phyloP scores from a whole-genome alignment of 1,139 yeast genomes.

The Yamadazyma buinensis region DNA sequence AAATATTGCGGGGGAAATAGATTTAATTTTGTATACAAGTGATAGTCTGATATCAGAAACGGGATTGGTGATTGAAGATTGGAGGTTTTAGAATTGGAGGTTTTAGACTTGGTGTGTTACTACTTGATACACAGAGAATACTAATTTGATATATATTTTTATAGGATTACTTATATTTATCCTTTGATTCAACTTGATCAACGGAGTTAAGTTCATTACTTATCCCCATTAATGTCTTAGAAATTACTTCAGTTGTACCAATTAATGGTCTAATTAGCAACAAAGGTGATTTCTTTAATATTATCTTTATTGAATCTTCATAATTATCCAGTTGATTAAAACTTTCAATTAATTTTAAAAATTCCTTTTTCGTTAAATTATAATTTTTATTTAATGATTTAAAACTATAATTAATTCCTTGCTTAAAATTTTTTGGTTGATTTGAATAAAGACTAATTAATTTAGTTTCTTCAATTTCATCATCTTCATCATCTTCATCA shows the following conservation, averaged over 20 bases:
- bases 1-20: no score
- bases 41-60: no score
- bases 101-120: no score
- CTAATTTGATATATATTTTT: no score
- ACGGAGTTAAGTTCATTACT: slow-evolving; percentile 76
- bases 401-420: slow-evolving; percentile 74
- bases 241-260: slow-evolving; percentile 89
- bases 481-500: slow-evolving; percentile 19
- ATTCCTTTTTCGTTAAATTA: slow-evolving; percentile 60
- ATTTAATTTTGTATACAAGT: no score
- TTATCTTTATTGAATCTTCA: slow-evolving; percentile 61
- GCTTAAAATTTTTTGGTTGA: slow-evolving; percentile 69
- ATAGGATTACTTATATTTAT: slow-evolving; percentile 22
- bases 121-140: no score
- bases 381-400: slow-evolving; percentile 68
- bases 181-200: slow-evolving; percentile 34
- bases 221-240: slow-evolving; percentile 78
- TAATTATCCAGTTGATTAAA: slow-evolving; percentile 61
- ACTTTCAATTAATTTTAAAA: slow-evolving; percentile 56
- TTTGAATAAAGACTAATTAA: slow-evolving; percentile 76
- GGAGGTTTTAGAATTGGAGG: no score
- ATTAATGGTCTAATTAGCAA: slow-evolving; percentile 80
- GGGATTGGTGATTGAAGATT: no score
- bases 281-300: slow-evolving; percentile 78
- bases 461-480: slow-evolving; percentile 41